These are phyloP conservation scores for Umbelopsis ramanniana DNA, from an alignment of 192 early-diverging fungal species.

Conservation along the genomic window DNA sequence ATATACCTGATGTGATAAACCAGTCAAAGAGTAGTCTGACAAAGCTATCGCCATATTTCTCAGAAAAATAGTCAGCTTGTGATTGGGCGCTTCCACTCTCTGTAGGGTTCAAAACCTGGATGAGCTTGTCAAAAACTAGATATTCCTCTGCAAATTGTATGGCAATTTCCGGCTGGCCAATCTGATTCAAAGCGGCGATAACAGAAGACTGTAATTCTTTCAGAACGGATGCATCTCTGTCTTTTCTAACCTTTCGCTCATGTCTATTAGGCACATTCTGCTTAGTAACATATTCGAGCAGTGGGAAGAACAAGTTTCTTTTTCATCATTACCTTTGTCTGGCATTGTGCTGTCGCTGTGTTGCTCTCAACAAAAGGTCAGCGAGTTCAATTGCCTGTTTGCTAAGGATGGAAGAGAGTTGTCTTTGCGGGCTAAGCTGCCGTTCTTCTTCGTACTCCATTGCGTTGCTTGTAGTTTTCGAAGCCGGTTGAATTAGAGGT, in stretches of 20 bases:
- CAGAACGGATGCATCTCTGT: not conserved
- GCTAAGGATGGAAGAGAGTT: not conserved
- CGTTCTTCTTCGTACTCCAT: conserved; percentile 11
- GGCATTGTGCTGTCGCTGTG: not conserved
- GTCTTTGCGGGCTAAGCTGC: not conserved
- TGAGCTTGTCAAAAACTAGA: conserved; percentile 10
- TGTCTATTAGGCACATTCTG: not conserved
- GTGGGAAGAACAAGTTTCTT: not conserved
- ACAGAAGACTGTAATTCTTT: not conserved
- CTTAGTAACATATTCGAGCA: not conserved
- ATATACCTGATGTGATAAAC: not conserved
- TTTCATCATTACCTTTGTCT: not conserved
- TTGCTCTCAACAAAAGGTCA: not conserved
- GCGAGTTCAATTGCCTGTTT: not conserved
- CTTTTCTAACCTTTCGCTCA: not conserved
- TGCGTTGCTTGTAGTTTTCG: not conserved
- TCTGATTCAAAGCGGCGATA: not conserved
- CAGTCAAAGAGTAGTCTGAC: conserved; percentile 8
- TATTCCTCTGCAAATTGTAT: conserved; percentile 19
- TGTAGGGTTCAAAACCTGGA: not conserved
- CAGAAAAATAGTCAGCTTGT: conserved; percentile 2
- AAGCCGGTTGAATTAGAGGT: not conserved
- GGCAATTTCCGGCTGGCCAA: conserved; percentile 1
- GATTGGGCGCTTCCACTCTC: not conserved
- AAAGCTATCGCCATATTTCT: conserved; percentile 13